Base-by-base conservation (phyloP, 2,329 filamentous ascomycete species). In the Ceratocystis eucalypticola region DNA sequence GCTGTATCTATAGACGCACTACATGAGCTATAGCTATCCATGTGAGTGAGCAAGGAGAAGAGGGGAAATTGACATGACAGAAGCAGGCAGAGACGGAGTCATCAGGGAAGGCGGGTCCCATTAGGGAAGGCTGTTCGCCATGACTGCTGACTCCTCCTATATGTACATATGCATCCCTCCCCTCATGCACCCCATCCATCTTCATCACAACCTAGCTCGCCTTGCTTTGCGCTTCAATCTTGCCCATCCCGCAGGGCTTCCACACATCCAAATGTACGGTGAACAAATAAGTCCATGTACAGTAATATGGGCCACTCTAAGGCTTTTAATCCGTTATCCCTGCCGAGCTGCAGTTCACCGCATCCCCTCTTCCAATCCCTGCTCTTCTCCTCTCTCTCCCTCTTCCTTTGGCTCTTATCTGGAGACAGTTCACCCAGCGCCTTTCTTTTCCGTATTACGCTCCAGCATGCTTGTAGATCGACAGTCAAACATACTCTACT, bases 381-480 rank as follows among this genome's bases (percentile, higher is more conserved):
- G 37, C 53, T 12, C 25, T 28, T 50, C 41, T 63, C 17, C 61
- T 46, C 37, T 20, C 61, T 46, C 7, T 46, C n/a, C n/a, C 41
- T 48, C 28, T 63, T 20, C n/a, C 41, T 63, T 30, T 44, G 61
- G 15, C 37, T 63, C 61, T 57, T 57, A 33, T 57, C 53, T 30
- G 22, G 12, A 25, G 22, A 30, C 53, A 33, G 6, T n/a, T 50
- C 10, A 5, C 10, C n/a, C 7, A 41, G 10, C 37, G 12, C 37
- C 22, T 7, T 12, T 22, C 48, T 20, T 25, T 20, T 50, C 8
- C 1, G 17, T 50, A 50, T 50, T 22, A 8, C 22, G 48, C 8
- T 22, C 20, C 2, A 41, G 6, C n/a, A 22, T 50, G 22, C 48
- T 50, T 25, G 12, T 62, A 44, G 28, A 61, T 62, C 59, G 15